A percentile compares a stretch with the other conserved stretches of the same genome.
These are phyloP conservation scores for Volutella citrinella DNA, from an alignment of 2,329 filamentous ascomycete genomes.

Conservation along the genomic window DNA sequence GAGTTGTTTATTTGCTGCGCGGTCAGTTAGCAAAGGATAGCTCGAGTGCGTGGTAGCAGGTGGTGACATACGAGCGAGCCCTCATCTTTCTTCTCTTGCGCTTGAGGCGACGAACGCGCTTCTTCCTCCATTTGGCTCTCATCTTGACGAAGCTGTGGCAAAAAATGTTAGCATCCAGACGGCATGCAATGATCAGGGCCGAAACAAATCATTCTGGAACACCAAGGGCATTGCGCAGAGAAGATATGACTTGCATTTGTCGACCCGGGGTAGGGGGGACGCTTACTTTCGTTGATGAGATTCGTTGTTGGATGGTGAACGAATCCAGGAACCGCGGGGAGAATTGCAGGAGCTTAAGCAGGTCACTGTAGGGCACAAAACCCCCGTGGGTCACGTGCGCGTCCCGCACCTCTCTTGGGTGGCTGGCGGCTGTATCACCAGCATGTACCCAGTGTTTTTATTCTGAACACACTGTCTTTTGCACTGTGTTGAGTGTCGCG, in stretches of 20 bases:
- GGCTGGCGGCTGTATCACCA: no score
- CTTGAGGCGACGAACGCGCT: conserved; percentile 98
- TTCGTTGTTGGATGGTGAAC: conserved; percentile 42
- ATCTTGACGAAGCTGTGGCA: conserved; percentile 48
- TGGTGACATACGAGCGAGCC: conserved; percentile 78
- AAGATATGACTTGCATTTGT: conserved; percentile 9
- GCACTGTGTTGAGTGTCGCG: conserved; percentile 6
- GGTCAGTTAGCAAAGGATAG: conserved; percentile 30
- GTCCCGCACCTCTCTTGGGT: conserved; percentile 1
- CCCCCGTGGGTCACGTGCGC: conserved; percentile 34
- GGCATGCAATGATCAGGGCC: conserved; percentile 1
- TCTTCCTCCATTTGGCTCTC: conserved; percentile 99
- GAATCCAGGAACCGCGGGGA: conserved; percentile 29
- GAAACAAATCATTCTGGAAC: conserved; percentile 7
- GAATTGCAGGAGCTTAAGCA: conserved; percentile 28
- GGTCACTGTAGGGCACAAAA: conserved; percentile 34
- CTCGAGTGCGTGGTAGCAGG: neutral
- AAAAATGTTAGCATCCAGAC: conserved; percentile 19
- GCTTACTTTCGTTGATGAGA: conserved; percentile 45
- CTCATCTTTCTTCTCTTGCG: conserved; percentile 99
- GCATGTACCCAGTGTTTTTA: neutral
- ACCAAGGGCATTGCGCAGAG: conserved; percentile 10
- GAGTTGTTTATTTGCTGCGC: conserved; percentile 65
- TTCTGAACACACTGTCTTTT: neutral
- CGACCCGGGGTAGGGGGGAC: conserved; percentile 13